phyloP scores from a whole-genome alignment of 2,329 filamentous ascomycete genomes.

The Ramularia collo-cygni region DNA sequence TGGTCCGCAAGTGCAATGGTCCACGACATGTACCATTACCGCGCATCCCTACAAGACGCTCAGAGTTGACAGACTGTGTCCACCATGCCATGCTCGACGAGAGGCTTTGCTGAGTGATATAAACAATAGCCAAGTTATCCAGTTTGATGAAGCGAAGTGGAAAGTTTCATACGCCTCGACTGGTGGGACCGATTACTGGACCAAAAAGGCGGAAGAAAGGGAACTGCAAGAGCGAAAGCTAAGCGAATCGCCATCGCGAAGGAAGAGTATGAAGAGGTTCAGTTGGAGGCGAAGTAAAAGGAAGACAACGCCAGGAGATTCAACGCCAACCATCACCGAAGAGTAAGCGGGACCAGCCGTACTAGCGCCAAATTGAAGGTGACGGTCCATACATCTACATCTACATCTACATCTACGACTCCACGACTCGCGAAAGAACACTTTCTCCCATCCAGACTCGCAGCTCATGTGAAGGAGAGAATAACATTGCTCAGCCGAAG shows the following conservation, averaged over 20 bases:
- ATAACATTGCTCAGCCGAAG: background rate
- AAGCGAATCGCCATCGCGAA: constrained; percentile 6
- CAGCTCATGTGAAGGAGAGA: no score
- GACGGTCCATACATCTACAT: no score
- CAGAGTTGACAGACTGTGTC: constrained; percentile 30
- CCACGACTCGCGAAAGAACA: no score
- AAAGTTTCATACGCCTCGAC: constrained; percentile 33
- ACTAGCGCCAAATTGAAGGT: background rate
- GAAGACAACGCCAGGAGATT: constrained; percentile 7
- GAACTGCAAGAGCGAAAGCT: constrained; percentile 16
- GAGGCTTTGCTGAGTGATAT: constrained; percentile 23
- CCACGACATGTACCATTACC: constrained; percentile 22
- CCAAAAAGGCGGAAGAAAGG: constrained; percentile 20
- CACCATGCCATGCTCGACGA: constrained; percentile 25
- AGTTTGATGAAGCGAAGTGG: constrained; percentile 36
- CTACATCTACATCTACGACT: no score
- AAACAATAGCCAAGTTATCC: constrained; percentile 24
- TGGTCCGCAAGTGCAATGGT: constrained; percentile 16
- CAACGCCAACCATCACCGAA: background rate
- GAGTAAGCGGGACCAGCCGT: background rate
- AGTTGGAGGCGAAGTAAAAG: constrained; percentile 19
- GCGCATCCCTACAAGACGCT: constrained; percentile 33
- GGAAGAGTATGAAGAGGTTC: constrained; percentile 17
- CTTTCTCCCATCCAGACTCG: no score
- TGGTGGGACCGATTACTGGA: constrained; percentile 24